These are phyloP conservation scores for Xerocomellus amylosporus DNA, from an alignment of 768 basidiomycete species.

Conservation along the genomic window DNA sequence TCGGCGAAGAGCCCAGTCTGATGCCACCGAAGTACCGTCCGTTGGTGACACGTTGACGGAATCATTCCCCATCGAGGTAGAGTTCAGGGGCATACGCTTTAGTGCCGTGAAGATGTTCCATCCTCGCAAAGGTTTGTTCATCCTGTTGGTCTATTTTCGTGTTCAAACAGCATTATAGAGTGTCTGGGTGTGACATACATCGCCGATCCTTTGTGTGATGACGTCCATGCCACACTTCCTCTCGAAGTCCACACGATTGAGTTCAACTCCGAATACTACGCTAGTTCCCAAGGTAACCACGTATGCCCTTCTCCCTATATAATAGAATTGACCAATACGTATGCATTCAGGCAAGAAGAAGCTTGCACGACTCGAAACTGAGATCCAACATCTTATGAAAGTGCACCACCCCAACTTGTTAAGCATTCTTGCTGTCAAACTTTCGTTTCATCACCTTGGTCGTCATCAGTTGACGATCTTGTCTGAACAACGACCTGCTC, in stretches of 20 bases:
- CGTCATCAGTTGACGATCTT: constrained; percentile 61
- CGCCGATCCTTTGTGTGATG: constrained; percentile 74
- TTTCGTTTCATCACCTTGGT: constrained; percentile 48
- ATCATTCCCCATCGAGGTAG: constrained; percentile 56
- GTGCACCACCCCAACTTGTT: constrained; percentile 68
- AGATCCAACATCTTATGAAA: constrained; percentile 56
- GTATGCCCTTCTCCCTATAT: background rate
- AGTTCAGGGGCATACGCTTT: constrained; percentile 58
- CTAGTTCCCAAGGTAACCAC: constrained; percentile 53
- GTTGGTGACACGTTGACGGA: constrained; percentile 54
- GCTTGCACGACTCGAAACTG: constrained; percentile 60
- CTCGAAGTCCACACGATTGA: constrained; percentile 66
- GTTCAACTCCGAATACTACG: constrained; percentile 70
- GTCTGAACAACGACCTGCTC: constrained; percentile 64
- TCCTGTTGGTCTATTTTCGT: background rate
- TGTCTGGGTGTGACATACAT: constrained; percentile 64
- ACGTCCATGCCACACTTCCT: constrained; percentile 52
- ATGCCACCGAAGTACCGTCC: constrained; percentile 62
- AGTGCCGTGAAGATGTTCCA: constrained; percentile 69
- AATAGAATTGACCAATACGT: background rate
- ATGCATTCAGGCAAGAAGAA: constrained; percentile 56
- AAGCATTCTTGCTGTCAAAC: constrained; percentile 64
- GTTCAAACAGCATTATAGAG: constrained; percentile 37
- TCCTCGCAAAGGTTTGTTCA: constrained; percentile 56
- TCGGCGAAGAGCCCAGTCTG: constrained; percentile 65